These are phyloP conservation scores for Pinguiococcus pyrenoidosus DNA, from an alignment of 108 stramenopile genomes.

Conservation along the genomic window DNA sequence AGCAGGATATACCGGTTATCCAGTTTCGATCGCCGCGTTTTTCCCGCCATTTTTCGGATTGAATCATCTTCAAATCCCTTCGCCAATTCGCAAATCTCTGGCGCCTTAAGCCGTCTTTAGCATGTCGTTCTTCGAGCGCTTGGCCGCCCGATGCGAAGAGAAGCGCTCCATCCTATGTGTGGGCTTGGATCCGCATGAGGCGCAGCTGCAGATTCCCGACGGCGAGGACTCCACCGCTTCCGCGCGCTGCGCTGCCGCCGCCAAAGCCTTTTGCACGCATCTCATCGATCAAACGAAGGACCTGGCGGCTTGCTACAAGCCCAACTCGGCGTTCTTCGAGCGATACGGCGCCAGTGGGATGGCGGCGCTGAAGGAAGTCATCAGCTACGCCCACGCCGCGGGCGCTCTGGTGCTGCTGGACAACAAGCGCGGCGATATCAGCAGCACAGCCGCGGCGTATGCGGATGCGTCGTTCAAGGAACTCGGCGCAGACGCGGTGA, in stretches of 20 bases:
- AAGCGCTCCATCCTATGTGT: slow-evolving; percentile 79
- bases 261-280: slow-evolving; percentile 67
- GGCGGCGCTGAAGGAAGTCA: slow-evolving; percentile 54
- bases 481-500: slow-evolving; percentile 73
- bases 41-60: too few species aligned
- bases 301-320: slow-evolving; percentile 79
- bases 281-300: slow-evolving; percentile 67
- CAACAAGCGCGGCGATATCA: slow-evolving; percentile 93
- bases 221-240: background rate
- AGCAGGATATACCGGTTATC: too few species aligned
- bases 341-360: slow-evolving; percentile 50
- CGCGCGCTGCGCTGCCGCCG: slow-evolving; percentile 31
- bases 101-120: too few species aligned
- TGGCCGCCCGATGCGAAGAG: slow-evolving; percentile 32
- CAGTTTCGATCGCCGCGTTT: too few species aligned
- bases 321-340: slow-evolving; percentile 97
- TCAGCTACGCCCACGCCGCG: slow-evolving; percentile 39
- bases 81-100: too few species aligned
- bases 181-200: slow-evolving; percentile 81
- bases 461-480: slow-evolving; percentile 71
- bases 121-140: slow-evolving; percentile 16
- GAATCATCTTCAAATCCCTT: too few species aligned
- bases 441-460: slow-evolving; percentile 81
- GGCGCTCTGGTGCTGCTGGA: slow-evolving; percentile 79
- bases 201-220: slow-evolving; percentile 35